Conservation (phyloP, 306 rosid species). For the Lithocarpus polystachyus region DNA sequence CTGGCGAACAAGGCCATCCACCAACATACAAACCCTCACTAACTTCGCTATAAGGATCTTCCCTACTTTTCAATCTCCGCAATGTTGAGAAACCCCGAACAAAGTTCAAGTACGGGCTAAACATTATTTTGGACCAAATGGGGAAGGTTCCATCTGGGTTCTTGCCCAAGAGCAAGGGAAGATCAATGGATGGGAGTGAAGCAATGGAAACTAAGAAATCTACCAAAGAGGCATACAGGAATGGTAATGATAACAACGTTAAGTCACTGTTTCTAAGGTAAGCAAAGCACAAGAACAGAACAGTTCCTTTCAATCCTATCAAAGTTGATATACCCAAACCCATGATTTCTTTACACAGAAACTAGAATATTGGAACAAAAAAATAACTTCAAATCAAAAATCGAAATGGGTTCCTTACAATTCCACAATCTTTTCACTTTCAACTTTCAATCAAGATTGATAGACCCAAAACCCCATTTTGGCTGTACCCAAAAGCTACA, state of each 20-base stretch:
- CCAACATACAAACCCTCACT: conserved; percentile 76
- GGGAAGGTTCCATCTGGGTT: conserved; percentile 72
- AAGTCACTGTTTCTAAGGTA: conserved; percentile 44
- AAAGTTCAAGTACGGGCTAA: conserved; percentile 74
- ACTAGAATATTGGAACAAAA: neutral
- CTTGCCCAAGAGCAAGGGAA: conserved; percentile 77
- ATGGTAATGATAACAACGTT: conserved; percentile 48
- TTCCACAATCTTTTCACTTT: neutral
- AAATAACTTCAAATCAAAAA: neutral
- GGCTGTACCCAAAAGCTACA: neutral
- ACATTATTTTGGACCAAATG: conserved; percentile 48
- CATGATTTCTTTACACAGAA: conserved; percentile 29
- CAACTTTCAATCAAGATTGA: neutral
- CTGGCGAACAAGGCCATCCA: conserved; percentile 80
- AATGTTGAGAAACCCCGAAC: conserved; percentile 60
- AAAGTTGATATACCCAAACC: conserved; percentile 64
- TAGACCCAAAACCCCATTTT: neutral
- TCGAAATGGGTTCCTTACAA: neutral
- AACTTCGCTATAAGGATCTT: conserved; percentile 53
- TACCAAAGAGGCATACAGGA: conserved; percentile 62
- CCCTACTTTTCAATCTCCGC: conserved; percentile 56
- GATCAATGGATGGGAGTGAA: conserved; percentile 64
- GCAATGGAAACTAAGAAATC: conserved; percentile 61
- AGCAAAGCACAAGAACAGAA: conserved; percentile 35
- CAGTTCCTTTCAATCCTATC: conserved; percentile 59